Evolutionary conservation across 2,329 filamentous ascomycete genomes (phyloP).

Genomic region (Cladosporium austrohemisphaericum): DNA sequence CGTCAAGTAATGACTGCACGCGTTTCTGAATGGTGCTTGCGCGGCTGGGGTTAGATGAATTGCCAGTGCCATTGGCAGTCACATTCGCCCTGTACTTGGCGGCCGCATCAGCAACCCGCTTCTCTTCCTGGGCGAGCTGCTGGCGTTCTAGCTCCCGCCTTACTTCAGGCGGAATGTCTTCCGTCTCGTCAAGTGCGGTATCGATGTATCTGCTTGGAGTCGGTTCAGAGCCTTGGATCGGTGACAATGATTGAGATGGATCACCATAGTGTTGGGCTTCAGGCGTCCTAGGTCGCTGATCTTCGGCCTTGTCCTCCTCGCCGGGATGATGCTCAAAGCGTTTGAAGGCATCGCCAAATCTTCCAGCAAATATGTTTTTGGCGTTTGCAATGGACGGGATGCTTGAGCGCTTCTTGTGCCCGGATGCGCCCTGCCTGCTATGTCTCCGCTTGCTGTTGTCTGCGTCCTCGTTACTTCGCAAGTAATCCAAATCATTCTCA

Average conservation of each 20-base stretch:
- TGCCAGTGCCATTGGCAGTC: conserved; percentile 56
- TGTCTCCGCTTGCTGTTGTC: conserved; percentile 51
- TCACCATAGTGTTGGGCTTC: conserved; percentile 5
- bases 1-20: conserved; percentile 78
- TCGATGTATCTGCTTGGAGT: conserved; percentile 52
- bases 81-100: conserved; percentile 80
- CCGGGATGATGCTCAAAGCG: conserved; percentile 61
- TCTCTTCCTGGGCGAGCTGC: conserved; percentile 80
- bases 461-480: conserved; percentile 68
- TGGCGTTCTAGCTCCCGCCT: conserved; percentile 82
- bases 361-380: conserved; percentile 79
- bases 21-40: conserved; percentile 88
- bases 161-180: conserved; percentile 79
- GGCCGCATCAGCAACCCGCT: conserved; percentile 80
- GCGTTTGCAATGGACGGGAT: conserved; percentile 55
- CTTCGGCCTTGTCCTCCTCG: conserved; percentile 14
- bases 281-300: conserved; percentile 6
- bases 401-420: conserved; percentile 68
- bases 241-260: conserved; percentile 47
- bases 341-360: conserved; percentile 91
- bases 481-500: conserved; percentile 75
- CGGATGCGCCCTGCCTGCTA: conserved; percentile 50
- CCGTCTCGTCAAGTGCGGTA: conserved; percentile 58
- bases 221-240: conserved; percentile 72
- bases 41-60: conserved; percentile 53